Base-by-base conservation (phyloP, 2,329 filamentous ascomycete species). In the Paracoccidioides brasiliensis region DNA sequence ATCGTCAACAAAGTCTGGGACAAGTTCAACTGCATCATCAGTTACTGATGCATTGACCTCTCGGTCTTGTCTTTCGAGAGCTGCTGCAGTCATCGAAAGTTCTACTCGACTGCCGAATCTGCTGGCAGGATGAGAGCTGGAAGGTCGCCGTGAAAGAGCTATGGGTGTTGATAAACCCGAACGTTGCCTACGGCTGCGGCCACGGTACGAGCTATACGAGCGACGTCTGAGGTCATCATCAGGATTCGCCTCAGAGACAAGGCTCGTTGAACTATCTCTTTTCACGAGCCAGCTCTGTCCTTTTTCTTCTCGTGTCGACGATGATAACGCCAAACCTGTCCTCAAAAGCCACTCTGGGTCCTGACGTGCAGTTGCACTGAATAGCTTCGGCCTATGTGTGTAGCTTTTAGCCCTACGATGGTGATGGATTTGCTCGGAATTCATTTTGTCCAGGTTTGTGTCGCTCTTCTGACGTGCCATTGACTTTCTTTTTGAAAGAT, bases 261-360 rank as follows among this genome's bases (percentile, higher is more conserved):
- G 69, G 48, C 74, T 78, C 0, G 80, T 82, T 0, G 76, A 77
- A 58, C 76, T 80, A 58, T 79, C 76, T 32, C 79, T 72, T 53
- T 80, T 76, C 2, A 73, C 71, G 3, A 83, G 71, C 80, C 80
- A 83, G 55, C 76, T 77, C 63, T 83, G 80, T n/a, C 81, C 81
- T 61, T 83, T 83, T 56, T 76, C 76, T 61, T 83, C 80, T 41
- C 80, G 72, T 4, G 79, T 76, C 22, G 80, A 75, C 4, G 78
- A 76, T 2, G 80, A 77, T 4, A 83, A 76, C 0, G 76, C 75
- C 6, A 80, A 72, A 2, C 79, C 79, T 0, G 80, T 77, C 53
- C 80, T 78, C 46, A 81, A 75, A 54, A 83, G 70, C 81, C 81
- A 84, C 64, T 80, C 78, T 52, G 80, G 73, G 53, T 78, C 72